These are phyloP conservation scores for Aaosphaeria pasadenensis DNA, from an alignment of 2,329 filamentous ascomycete species.

Conservation along the genomic window DNA sequence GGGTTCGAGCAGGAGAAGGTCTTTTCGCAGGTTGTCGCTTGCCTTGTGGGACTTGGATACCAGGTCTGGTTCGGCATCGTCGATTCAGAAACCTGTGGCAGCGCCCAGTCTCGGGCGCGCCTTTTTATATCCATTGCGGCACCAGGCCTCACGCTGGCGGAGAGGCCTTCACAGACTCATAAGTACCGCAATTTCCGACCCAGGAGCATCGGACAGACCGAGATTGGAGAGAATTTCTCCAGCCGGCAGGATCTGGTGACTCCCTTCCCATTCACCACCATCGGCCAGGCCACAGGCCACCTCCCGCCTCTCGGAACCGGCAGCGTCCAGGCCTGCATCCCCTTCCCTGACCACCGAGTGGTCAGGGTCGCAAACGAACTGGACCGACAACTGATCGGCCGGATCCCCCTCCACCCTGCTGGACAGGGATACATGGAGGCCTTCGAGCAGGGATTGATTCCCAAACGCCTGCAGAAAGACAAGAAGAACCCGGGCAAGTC, in stretches of 20 bases:
- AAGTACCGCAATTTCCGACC: constrained; percentile 44
- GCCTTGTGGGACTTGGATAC: constrained; percentile 73
- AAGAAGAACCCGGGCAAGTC: constrained; percentile 21
- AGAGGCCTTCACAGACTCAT: constrained; percentile 60
- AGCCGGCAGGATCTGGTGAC: constrained; percentile 50
- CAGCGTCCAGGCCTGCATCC: constrained; percentile 59
- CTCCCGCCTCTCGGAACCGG: constrained; percentile 63
- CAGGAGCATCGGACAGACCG: constrained; percentile 50
- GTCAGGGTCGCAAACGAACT: constrained; percentile 11
- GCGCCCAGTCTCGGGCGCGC: constrained; percentile 62
- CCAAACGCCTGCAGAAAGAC: constrained; percentile 17
- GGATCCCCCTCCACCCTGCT: constrained; percentile 57
- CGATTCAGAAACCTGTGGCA: constrained; percentile 68
- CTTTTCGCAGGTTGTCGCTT: constrained; percentile 70
- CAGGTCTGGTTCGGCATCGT: constrained; percentile 66
- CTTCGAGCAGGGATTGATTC: constrained; percentile 38
- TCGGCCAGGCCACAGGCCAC: constrained; percentile 54
- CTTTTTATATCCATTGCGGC: constrained; percentile 72
- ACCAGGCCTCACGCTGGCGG: constrained; percentile 58
- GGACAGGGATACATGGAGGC: constrained; percentile 23
- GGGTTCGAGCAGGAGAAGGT: constrained; percentile 57
- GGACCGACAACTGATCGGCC: constrained; percentile 48
- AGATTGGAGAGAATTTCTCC: constrained; percentile 51
- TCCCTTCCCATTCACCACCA: constrained; percentile 59
- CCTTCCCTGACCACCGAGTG: constrained; percentile 66